These are phyloP conservation scores for Mercurialis annua DNA, from an alignment of 345 rosid genomes.

Conservation along the genomic window DNA sequence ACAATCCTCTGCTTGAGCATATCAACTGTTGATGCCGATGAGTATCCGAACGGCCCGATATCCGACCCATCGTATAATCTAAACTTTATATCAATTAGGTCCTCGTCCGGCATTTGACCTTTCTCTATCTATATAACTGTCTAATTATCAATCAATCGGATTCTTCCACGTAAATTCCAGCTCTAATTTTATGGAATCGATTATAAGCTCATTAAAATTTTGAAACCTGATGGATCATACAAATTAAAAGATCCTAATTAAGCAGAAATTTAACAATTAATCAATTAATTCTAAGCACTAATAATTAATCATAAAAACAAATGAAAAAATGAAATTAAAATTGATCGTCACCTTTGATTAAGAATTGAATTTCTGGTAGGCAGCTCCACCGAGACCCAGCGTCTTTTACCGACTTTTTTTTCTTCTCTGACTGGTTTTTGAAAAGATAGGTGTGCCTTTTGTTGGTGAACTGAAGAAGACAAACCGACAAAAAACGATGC, in stretches of 20 bases:
- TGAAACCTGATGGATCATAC: slow-evolving; percentile 19
- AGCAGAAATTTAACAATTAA: not conserved
- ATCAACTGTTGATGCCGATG: slow-evolving; percentile 77
- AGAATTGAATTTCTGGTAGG: not conserved
- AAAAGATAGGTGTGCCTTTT: slow-evolving; percentile 24
- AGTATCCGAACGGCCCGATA: slow-evolving; percentile 85
- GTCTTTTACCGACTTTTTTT: not conserved
- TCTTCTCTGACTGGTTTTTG: slow-evolving; percentile 18
- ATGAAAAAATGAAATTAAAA: not conserved
- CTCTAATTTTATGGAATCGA: slow-evolving; percentile 3
- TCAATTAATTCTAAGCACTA: not conserved
- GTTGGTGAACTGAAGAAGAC: slow-evolving; percentile 42
- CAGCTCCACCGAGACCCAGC: not conserved
- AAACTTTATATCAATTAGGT: slow-evolving; percentile 75
- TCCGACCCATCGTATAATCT: slow-evolving; percentile 91
- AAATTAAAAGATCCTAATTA: slow-evolving; percentile 7
- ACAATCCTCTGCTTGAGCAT: slow-evolving; percentile 84
- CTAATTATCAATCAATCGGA: slow-evolving; percentile 18
- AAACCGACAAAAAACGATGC: slow-evolving; percentile 31
- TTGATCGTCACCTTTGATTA: not conserved
- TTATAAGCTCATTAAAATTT: slow-evolving; percentile 20
- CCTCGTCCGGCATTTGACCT: slow-evolving; percentile 80
- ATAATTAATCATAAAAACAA: too few relatives aligned
- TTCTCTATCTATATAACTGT: slow-evolving; percentile 14
- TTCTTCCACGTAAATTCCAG: slow-evolving; percentile 17